A percentile compares a stretch with the other conserved stretches of the same genome.
These are phyloP conservation scores for Moesziomyces parantarcticus DNA, from an alignment of 1,284 basidiomycete genomes.

Conservation along the genomic window DNA sequence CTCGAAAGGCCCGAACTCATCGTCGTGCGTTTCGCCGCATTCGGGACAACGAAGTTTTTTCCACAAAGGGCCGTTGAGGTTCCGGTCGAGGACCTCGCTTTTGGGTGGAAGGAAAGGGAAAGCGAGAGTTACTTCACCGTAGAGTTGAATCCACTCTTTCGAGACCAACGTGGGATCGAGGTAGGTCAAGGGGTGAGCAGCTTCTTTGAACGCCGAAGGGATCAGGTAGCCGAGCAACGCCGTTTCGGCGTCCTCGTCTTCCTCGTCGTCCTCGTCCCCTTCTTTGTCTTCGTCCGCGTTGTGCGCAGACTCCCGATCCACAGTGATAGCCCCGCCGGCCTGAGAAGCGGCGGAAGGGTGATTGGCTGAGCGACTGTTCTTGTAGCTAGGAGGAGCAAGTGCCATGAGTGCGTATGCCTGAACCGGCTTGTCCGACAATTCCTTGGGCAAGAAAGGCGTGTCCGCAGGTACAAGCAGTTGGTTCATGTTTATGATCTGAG, in stretches of 20 bases:
- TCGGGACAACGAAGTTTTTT: neutral
- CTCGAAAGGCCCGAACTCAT: too few species aligned
- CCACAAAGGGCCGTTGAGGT: constrained; percentile 26
- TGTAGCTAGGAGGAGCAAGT: constrained; percentile 22
- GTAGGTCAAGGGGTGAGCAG: constrained; percentile 18
- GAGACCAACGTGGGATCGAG: constrained; percentile 22
- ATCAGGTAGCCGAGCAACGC: constrained; percentile 34
- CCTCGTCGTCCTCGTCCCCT: neutral
- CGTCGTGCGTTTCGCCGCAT: too few species aligned
- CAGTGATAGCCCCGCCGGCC: too few species aligned
- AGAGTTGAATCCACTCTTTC: constrained; percentile 42
- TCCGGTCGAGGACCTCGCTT: constrained; percentile 18
- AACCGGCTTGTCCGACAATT: neutral
- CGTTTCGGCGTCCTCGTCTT: constrained; percentile 11
- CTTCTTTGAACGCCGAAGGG: constrained; percentile 30
- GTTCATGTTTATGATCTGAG: constrained; percentile 1
- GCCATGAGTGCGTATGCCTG: constrained; percentile 30
- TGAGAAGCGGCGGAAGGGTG: too few species aligned
- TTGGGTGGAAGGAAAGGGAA: constrained; percentile 38
- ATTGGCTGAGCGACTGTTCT: neutral
- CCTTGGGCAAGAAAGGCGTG: too few species aligned
- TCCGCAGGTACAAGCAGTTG: too few species aligned
- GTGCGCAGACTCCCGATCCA: too few species aligned
- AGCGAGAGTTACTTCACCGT: constrained; percentile 38
- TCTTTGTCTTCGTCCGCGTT: neutral